Base-by-base conservation (phyloP, 371 early-diverging fungal genomes). In the Mucor saturninus region DNA sequence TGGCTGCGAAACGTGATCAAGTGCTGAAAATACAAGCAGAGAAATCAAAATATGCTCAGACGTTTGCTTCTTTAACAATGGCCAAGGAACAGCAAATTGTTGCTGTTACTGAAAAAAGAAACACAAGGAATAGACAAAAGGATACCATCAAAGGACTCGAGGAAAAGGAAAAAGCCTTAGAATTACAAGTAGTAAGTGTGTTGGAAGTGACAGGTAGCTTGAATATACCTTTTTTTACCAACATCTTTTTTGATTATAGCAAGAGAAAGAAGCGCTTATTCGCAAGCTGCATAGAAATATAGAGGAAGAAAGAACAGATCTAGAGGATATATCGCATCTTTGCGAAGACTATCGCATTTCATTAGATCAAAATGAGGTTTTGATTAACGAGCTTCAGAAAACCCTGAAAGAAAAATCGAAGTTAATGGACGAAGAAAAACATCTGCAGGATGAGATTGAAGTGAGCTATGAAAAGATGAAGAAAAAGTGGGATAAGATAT, bases 101-200 rank as follows among this genome's bases (percentile, higher is more conserved):
- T 61, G 79, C 87, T 58, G 84, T 83, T 15, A 81, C 86, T 38
- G 88, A 92, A 5, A 73, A 92, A 61, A 87, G 86, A 58, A 77
- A 79, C 38, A 93, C 93, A 73, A 88, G 87, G 29, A 90, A 92
- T 56, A 92, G 90, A 79, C 94, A 93, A 71, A 73, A 92, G 65
- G 94, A 91, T 50, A 86, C 88, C 67, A 91, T 93, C 49, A 83
- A 50, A 4, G 30, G 31, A 1, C 11, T 50, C 3, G 50, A 86
- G 43, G 58, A 58, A 38, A 84, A 85, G 32, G 95, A 93, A 64
- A 87, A 87, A 64, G 75, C 72, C 15, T 66, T 91, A 15, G 76
- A 75, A 21, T 77, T 72, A 50, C 93, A 93, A 73, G 71, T 93
- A 71, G 87, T 70, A 59, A 65, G 55, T 21, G 21, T 21, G 21